Base-by-base conservation (phyloP, 139 green algal species). In the Tetradesmus obliquus region DNA sequence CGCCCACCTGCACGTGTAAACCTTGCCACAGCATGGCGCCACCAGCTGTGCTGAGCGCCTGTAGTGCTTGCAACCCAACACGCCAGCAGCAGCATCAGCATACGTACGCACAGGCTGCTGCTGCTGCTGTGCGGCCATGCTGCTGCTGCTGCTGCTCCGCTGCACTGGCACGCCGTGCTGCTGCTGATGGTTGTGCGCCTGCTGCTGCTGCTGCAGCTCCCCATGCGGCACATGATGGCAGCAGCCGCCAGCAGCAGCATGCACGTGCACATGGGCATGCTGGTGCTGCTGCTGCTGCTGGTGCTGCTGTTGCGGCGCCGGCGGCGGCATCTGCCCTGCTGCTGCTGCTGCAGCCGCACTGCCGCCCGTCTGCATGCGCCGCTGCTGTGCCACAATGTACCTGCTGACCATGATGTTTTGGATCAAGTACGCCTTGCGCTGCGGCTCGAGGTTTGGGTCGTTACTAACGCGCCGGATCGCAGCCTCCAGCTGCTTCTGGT, bases 401-500 rank as follows among this genome's bases (percentile, higher is more conserved):
- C 94, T 15, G 17, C 66, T 82, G 45, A 90, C 90, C 98, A 99
- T 99, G 86, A 99, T 97, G 95, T 99, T 97, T 93, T 99, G 98
- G 55, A 99, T 98, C 20, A 99, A 94, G 95, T 99, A 99, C 3
- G 97, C 97, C 94, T 99, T 99, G 90, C 97, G 95, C 83, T 97
- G 88, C 2, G 97, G 97, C 85, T 99, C 98, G 92, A 99, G 94
- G 12, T 93, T 94, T 0, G 94, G 88, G 95, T 99, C 98, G 53
- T 91, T 97, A 13, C 93, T 96, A 17, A 99, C 95, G 5, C 94
- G 93, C n/a, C 97, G 96, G 69, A 99, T 97, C 5, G 98, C 98
- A n/a, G 94, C 96, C 94, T 99, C 98, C 79, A 99, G 95, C 95
- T 99, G 97, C 93, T 98, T 97, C 94, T 99, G 98, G 92, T 99